Evolutionary conservation across 1,139 yeast genomes (phyloP), one percentile per base, ranked within the genome.

Genomic region (Sugiyamaella xylanicola): DNA sequence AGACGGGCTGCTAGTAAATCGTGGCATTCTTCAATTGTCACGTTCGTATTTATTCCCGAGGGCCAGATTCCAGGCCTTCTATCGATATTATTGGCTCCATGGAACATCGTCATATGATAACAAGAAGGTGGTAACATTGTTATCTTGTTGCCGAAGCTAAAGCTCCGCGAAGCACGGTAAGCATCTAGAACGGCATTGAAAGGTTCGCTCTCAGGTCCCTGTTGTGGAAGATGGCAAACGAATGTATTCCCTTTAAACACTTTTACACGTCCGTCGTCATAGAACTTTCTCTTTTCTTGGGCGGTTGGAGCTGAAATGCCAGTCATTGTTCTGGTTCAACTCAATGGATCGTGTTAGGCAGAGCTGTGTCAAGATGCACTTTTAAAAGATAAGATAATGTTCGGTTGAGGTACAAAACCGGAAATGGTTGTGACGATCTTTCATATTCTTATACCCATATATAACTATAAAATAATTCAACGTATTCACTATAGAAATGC

Each of bases 61-160:
- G 56, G 56, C 56, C 56, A 53, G 7, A 48, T 48, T 2, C 49
- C 51, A 4, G 51, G 45, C 13, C 39, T 22, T 36, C 56, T 35
- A 16, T 53, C 53, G 7, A 50, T 48, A 19, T 48, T 39, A 17
- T 48, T 53, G 7, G 56, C 53, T 1, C 56, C 56, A 43, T 48
- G 44, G 35, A 48, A 53, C 20, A 53, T 22, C 7, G 56, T 53
- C 56, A 53, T 44, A 53, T 53, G 56, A 43, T 53, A 53, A 45
- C 53, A 43, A 3, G 56, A 53, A 11, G 56, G 53, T 17, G 56
- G 56, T 13, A 53, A 48, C 56, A 53, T 53, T 16, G 56, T 53
- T 4, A 53, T 53, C 35, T 53, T 53, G 19, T 48, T 17, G 13
- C 27, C 39, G 39, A 48, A 53, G 15, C 48, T 9, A 16, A 53